phyloP scores from a whole-genome alignment of 1,284 basidiomycete species.

The Ceraceosorus guamensis region DNA sequence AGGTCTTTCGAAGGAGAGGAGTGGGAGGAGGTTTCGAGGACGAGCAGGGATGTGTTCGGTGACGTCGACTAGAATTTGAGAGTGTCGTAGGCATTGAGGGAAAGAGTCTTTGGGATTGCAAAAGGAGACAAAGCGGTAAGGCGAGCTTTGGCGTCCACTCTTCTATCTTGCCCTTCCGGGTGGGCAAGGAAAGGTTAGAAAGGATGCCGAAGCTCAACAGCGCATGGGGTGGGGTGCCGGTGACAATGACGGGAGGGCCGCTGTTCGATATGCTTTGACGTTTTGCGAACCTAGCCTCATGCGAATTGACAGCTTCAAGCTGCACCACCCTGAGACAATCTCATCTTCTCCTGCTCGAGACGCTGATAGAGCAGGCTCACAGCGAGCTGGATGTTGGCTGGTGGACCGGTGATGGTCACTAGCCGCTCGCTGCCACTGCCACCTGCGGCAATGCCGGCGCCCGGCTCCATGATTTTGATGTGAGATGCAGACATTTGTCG shows the following conservation, averaged over 20 bases:
- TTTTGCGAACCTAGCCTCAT: no score
- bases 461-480: conserved; percentile 97
- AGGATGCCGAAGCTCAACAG: conserved; percentile 48
- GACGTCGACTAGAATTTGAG: not conserved
- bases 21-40: not conserved
- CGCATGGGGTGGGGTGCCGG: conserved; percentile 44
- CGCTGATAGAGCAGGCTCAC: conserved; percentile 80
- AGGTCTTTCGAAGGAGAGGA: not conserved
- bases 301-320: no score
- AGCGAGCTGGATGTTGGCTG: conserved; percentile 90
- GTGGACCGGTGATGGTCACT: conserved; percentile 64
- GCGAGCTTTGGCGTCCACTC: not conserved
- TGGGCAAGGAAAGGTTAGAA: not conserved
- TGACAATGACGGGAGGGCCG: no score
- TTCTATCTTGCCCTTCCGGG: not conserved
- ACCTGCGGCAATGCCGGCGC: conserved; percentile 42
- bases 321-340: conserved; percentile 1
- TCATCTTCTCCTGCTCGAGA: conserved; percentile 47
- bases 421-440: conserved; percentile 50
- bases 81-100: not conserved
- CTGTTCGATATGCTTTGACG: no score
- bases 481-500: conserved; percentile 85
- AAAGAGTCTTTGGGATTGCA: not conserved
- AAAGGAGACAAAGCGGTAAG: not conserved
- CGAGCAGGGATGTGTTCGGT: not conserved